Evolutionary conservation across 2,329 filamentous ascomycete genomes (phyloP).

Genomic region (Stagonosporopsis cucurbitacearum): DNA sequence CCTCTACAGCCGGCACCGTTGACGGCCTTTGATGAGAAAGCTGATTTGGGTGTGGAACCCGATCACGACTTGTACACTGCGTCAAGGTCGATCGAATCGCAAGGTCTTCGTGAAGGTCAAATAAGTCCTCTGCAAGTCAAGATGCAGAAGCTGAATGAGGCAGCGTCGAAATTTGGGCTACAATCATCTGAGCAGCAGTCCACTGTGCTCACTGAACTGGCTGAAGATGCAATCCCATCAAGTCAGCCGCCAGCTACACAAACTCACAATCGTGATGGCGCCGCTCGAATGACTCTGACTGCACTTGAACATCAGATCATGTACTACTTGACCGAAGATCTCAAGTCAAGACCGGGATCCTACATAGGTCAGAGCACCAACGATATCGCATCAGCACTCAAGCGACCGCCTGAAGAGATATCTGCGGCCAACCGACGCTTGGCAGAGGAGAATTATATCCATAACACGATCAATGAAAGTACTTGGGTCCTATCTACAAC

Average conservation of each 20-base stretch:
- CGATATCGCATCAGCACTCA: conserved; percentile 17
- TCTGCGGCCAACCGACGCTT: conserved; percentile 5
- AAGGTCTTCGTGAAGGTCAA: neutral
- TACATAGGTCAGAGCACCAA: conserved; percentile 24
- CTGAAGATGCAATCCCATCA: neutral
- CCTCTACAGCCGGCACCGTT: neutral
- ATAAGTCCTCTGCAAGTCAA: conserved; percentile 17
- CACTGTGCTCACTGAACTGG: neutral
- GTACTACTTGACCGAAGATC: conserved; percentile 18
- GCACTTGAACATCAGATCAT: conserved; percentile 19
- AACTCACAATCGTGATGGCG: neutral
- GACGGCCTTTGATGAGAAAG: neutral
- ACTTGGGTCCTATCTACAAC: conserved; percentile 28
- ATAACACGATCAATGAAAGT: conserved; percentile 22
- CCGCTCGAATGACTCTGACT: neutral
- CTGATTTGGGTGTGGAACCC: neutral
- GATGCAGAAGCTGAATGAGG: conserved; percentile 18
- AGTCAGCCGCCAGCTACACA: neutral
- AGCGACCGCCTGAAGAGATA: neutral
- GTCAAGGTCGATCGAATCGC: neutral
- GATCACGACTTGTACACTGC: neutral
- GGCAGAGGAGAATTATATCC: conserved; percentile 10
- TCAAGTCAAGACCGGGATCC: conserved; percentile 23
- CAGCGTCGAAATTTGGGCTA: conserved; percentile 3
- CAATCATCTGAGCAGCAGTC: conserved; percentile 4